phyloP scores from a whole-genome alignment of 345 rosid genomes.

The Chamaenerion angustifolium region DNA sequence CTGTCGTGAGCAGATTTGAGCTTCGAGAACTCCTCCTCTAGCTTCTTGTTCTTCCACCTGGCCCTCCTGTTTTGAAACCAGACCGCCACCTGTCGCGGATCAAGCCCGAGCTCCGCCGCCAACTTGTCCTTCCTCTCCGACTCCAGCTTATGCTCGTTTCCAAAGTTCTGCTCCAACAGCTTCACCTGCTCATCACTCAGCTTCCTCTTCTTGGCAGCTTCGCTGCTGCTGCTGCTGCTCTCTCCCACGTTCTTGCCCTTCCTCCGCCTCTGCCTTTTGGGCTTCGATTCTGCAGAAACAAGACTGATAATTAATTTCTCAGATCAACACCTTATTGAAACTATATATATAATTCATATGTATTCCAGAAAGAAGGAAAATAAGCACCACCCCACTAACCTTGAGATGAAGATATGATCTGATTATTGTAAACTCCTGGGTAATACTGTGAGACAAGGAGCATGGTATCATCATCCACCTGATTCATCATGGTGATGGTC shows the following conservation, averaged over 20 bases:
- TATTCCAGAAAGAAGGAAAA: no score
- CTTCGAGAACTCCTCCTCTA: conserved; percentile 55
- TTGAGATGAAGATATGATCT: conserved; percentile 19
- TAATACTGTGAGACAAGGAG: conserved; percentile 22
- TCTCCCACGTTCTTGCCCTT: conserved; percentile 26
- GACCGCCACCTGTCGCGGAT: conserved; percentile 83
- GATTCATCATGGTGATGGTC: conserved; percentile 20
- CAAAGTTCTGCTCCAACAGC: conserved; percentile 51
- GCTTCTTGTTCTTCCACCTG: conserved; percentile 78
- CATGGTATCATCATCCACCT: conserved; percentile 21
- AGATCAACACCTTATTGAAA: no score
- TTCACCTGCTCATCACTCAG: conserved; percentile 50
- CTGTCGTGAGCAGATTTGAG: conserved; percentile 33
- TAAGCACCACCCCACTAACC: no score
- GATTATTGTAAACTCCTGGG: conserved; percentile 21
- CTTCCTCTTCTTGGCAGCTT: conserved; percentile 51
- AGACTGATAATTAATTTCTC: no score
- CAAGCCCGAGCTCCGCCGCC: conserved; percentile 68
- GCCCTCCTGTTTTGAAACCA: conserved; percentile 94
- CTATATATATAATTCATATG: no score
- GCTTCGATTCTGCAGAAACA: conserved; percentile 20
- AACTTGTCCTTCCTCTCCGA: conserved; percentile 70
- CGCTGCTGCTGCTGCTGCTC: background rate
- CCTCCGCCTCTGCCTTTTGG: conserved; percentile 38
- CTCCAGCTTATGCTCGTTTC: conserved; percentile 61